phyloP scores from a whole-genome alignment of 2,329 filamentous ascomycete genomes.

The Simplicillium sp. region DNA sequence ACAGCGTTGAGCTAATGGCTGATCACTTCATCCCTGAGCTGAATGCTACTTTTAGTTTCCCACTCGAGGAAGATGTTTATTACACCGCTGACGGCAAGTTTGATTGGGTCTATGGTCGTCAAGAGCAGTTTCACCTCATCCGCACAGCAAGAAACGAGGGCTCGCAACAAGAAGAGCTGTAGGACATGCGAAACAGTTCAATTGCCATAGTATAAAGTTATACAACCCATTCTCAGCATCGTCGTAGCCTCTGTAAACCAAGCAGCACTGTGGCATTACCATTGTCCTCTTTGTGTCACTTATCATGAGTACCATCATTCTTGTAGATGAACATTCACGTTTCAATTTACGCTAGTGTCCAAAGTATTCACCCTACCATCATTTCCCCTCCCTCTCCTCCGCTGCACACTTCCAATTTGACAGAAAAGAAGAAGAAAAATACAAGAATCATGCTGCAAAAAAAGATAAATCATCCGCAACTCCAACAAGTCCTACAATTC shows the following conservation, averaged over 20 bases:
- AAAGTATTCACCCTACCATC: too few relatives aligned
- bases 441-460: constrained; percentile 1
- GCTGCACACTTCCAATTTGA: background rate
- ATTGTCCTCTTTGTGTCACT: too few relatives aligned
- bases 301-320: too few relatives aligned
- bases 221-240: too few relatives aligned
- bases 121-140: constrained; percentile 33
- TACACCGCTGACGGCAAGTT: constrained; percentile 29
- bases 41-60: constrained; percentile 34
- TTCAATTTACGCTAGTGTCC: too few relatives aligned
- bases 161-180: background rate
- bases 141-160: constrained; percentile 3
- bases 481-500: constrained; percentile 7
- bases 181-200: background rate
- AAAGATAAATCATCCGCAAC: constrained; percentile 6
- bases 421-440: constrained; percentile 4
- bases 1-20: constrained; percentile 40
- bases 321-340: too few relatives aligned
- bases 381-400: too few relatives aligned
- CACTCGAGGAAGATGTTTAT: constrained; percentile 40
- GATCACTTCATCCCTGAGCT: constrained; percentile 35
- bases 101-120: constrained; percentile 39
- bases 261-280: too few relatives aligned
- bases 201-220: too few relatives aligned
- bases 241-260: too few relatives aligned